Base-by-base conservation (phyloP, 306 rosid species). In the Alnus rubra region DNA sequence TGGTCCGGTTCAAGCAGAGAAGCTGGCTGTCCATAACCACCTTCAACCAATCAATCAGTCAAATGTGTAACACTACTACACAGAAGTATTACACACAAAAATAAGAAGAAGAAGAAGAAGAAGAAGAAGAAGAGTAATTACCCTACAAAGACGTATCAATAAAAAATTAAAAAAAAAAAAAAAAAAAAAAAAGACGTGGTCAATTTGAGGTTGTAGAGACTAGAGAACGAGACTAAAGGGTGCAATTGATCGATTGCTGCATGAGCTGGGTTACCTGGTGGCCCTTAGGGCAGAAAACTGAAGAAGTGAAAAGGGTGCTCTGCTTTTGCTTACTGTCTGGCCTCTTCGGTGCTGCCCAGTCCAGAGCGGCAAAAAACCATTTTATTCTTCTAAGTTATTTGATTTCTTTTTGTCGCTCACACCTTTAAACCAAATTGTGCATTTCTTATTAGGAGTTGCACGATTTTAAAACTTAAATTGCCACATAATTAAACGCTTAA, bases 21-120 rank as follows among this genome's bases (percentile, higher is more conserved):
- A 88, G 75, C 84, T 80, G 90, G 73, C 81, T 67, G 83, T 64
- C 86, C 94, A 84, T 84, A 71, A 86, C 70, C 68, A 74, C 90
- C 90, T 83, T 82, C 87, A 88, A 80, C 76, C 74, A 73, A 39
- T 35, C 50, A 16, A 39, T 14, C 31, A 63, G 2, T 33, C 18
- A 12, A 33, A 14, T 6, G 8, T 12, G 30, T 2, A 35, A 31
- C 45, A 63, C 18, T 30, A 13, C 30, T 35, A 60, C 68, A 60
- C 68, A 10, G 37, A 31, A 55, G 30, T 18, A n/a, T 55, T 55
- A 18, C 60, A 18, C 60, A 7, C 58, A 16, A 15, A 14, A 15
- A 54, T 7, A 16, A 18, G 4, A 16, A 55, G 2, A 55, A 16
- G 0, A 23, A 23, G 28, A 23, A 23, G 28, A 23, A 23, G 28